These are phyloP conservation scores for Ustanciosporium gigantosporum DNA, from an alignment of 1,284 basidiomycete species.

Conservation along the genomic window DNA sequence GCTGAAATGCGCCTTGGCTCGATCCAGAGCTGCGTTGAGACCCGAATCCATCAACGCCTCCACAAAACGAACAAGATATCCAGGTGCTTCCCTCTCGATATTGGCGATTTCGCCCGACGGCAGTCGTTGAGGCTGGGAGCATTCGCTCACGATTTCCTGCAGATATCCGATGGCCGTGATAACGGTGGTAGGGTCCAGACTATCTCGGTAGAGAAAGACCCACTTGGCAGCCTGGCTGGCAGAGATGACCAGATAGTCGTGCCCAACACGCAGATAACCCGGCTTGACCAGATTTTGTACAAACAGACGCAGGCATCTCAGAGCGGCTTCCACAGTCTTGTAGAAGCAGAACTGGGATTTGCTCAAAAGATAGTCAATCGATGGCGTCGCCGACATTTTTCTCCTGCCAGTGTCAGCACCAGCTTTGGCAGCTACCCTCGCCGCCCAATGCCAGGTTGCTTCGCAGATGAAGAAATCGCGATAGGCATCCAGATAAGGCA, in stretches of 20 bases:
- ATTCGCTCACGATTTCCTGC: constrained; percentile 19
- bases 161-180: constrained; percentile 14
- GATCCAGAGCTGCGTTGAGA: constrained; percentile 23
- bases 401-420: too few species aligned
- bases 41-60: constrained; percentile 28
- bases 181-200: constrained; percentile 18
- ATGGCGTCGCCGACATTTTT: too few species aligned
- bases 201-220: constrained; percentile 32
- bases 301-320: constrained; percentile 25
- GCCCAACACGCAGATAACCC: constrained; percentile 30
- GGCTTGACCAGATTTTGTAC: constrained; percentile 22
- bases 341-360: constrained; percentile 32
- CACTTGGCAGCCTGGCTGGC: constrained; percentile 35
- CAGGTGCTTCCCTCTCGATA: constrained; percentile 37
- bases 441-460: constrained; percentile 37
- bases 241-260: constrained; percentile 36
- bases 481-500: constrained; percentile 28
- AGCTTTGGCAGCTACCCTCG: constrained; percentile 5
- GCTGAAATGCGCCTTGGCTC: constrained; percentile 5
- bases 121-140: constrained; percentile 24
- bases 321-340: constrained; percentile 19
- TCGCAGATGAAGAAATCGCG: constrained; percentile 35
- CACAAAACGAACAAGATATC: constrained; percentile 29
- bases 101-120: constrained; percentile 26
- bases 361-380: not conserved